Evolutionary conservation across 169 alveolate genomes (phyloP), one percentile per base, ranked within the genome.

Genomic region (Cystoisospora suis): DNA sequence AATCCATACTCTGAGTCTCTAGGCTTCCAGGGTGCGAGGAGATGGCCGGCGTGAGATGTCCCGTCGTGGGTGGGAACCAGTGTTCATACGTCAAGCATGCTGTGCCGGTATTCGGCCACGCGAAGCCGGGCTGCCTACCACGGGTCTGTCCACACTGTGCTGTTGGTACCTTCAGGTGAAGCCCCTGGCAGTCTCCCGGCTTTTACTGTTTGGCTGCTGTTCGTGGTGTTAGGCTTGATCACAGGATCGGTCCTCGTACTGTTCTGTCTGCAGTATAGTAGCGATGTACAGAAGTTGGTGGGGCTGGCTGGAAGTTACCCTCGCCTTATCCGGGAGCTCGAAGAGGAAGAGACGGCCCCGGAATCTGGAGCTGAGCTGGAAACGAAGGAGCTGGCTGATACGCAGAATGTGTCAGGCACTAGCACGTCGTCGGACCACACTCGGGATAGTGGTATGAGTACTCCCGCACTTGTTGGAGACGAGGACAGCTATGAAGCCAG

Each of bases 261-360:
- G 9, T 36, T 9, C 27, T 72, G 83, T 38, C 36, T 72, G 17
- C 83, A 72, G 58, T 72, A 72, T 56, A 72, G 83, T 56, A n/a
- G 83, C 32, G 83, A 72, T 56, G 34, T 72, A 29, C 83, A 72
- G 56, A 72, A 72, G 23, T 38, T 72, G 34, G 32, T 72, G 3
- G 83, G 83, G 0, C 44, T 72, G 56, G 83, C 83, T 3, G 83
- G 83, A 38, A 72, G 83, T 56, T 72, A 38, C 27, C 58, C 56
- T 5, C 49, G 40, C n/a, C 47, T 36, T 4, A 32, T 72, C 12
- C 83, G 44, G 83, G 45, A 72, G 6, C 49, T 72, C 29, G 65
- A 53, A 53, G 65, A 53, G 23, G 65, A 53, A n/a, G n/a, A n/a
- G n/a, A n/a, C n/a, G 65, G 29, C 12, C 65, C 29, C 65, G 23